phyloP scores from a whole-genome alignment of 768 basidiomycete species.

The Coprinellus aureogranulatus region DNA sequence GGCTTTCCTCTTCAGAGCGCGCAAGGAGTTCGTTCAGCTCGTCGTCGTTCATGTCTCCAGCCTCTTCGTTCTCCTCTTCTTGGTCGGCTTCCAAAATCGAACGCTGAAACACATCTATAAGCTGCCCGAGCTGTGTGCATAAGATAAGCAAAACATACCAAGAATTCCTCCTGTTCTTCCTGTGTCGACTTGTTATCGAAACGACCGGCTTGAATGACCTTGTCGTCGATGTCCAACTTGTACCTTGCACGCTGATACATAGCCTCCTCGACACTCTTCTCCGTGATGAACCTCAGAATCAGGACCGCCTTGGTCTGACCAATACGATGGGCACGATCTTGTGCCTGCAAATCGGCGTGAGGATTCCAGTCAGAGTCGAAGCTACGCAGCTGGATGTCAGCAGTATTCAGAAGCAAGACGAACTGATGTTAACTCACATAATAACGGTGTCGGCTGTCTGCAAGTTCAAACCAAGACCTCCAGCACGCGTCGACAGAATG shows the following conservation, averaged over 20 bases:
- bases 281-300: constrained; percentile 94
- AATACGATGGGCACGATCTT: constrained; percentile 99
- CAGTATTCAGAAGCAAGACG: no score
- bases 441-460: constrained; percentile 73
- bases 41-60: constrained; percentile 89
- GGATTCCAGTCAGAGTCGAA: constrained; percentile 94
- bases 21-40: constrained; percentile 93
- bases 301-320: constrained; percentile 98
- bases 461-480: constrained; percentile 90
- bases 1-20: constrained; percentile 75
- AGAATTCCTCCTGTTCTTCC: constrained; percentile 94
- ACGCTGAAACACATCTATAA: no score
- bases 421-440: no score
- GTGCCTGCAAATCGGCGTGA: constrained; percentile 97
- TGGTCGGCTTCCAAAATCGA: constrained; percentile 89
- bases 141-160: no score
- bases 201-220: constrained; percentile 98
- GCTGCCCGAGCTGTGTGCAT: no score
- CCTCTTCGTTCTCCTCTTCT: constrained; percentile 86
- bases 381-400: no score
- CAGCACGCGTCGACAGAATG: constrained; percentile 90
- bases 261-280: constrained; percentile 97
- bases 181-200: constrained; percentile 99
- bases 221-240: constrained; percentile 98
- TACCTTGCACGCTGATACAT: constrained; percentile 93